Percentiles rank a stretch among this genome's conserved stretches.
These are phyloP conservation scores for Phytophthora ramorum DNA, from an alignment of 352 stramenopile species.

Conservation along the genomic window DNA sequence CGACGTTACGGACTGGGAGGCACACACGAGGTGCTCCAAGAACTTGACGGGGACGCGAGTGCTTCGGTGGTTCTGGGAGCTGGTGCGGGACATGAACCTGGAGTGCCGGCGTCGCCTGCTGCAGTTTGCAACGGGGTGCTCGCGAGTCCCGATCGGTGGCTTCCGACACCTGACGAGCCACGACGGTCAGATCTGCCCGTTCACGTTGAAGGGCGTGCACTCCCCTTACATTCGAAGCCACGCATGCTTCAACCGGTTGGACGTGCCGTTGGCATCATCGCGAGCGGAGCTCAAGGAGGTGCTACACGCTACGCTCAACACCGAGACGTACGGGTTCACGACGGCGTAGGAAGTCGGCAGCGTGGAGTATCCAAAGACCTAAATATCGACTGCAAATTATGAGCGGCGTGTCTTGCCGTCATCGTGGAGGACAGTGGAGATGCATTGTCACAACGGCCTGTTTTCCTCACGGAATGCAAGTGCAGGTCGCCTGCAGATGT, in stretches of 20 bases:
- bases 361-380: background rate
- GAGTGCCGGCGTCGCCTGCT: constrained; percentile 63
- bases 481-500: background rate
- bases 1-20: constrained; percentile 95
- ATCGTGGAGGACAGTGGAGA: background rate
- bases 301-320: constrained; percentile 42
- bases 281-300: constrained; percentile 55
- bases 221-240: constrained; percentile 57
- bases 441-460: background rate
- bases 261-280: constrained; percentile 88
- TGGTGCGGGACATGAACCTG: constrained; percentile 83
- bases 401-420: background rate
- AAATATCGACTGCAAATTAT: background rate
- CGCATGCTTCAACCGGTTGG: constrained; percentile 86
- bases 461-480: background rate
- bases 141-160: constrained; percentile 60
- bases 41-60: constrained; percentile 39
- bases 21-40: constrained; percentile 67
- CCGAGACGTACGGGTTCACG: constrained; percentile 52
- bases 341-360: constrained; percentile 21
- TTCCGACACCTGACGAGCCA: constrained; percentile 63
- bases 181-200: constrained; percentile 63
- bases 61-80: constrained; percentile 60
- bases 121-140: constrained; percentile 76
- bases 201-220: constrained; percentile 62